Base-by-base conservation (phyloP, 192 early-diverging fungal genomes). In the Backusella circina region DNA sequence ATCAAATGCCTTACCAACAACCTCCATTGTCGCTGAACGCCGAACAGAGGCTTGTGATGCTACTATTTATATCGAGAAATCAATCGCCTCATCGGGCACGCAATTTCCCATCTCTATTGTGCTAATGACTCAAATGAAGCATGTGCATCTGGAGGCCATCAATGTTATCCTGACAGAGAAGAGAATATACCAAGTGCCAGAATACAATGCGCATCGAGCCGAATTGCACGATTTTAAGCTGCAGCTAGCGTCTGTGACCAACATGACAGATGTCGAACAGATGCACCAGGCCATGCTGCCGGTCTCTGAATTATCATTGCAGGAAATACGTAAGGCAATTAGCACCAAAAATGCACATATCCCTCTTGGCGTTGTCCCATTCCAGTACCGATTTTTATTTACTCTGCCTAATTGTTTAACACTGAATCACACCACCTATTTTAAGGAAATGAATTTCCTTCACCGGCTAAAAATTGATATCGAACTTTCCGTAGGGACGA, bases 371-470 rank as follows among this genome's bases (percentile, higher is more conserved):
- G 18, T 39, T 5, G 47, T 18, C 0, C 64, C 76, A 5, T 77
- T 77, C 30, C 76, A 77, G 36, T 72, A 76, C 30, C 71, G 71
- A 5, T 73, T 80, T 32, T 47, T 80, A n/a, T 80, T 80, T 21
- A 76, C 73, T 0, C 38, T 80, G 33, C 79, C 79, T 18, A 80
- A 80, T 31, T 80, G 79, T 31, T 15, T 76, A 33, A 35, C 70
- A 50, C 65, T 76, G 15, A 80, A 80, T 31, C 79, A 80, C 23
- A 76, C 79, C 23, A 80, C 79, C 35, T 73, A 44, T 36, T 76
- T 41, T 38, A 39, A 50, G 16, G 75, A 80, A 35, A 80, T 80
- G 18, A 67, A 76, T 30, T 76, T 80, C 65, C 33, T 47, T 6
- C 79, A 80, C 30, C 67, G 67, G 26, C 31, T 80, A 9, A 76